Evolutionary conservation across 345 rosid genomes (phyloP), one percentile per base, ranked within the genome.

Genomic region (Lumnitzera littorea): DNA sequence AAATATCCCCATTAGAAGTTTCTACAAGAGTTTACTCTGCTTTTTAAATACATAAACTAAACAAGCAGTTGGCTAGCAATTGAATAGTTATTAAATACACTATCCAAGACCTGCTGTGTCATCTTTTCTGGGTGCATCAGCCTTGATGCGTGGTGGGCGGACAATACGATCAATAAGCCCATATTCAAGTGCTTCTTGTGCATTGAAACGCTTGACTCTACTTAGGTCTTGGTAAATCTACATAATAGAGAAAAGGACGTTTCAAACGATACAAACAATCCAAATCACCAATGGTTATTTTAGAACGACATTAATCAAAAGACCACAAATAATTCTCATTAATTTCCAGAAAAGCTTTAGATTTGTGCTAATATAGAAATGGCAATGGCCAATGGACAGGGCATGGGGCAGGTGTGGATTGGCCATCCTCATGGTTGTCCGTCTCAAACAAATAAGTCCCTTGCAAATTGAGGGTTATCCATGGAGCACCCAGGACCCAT

Each of bases 111-210:
- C 88, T 36, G 78, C 47, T 51, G 78, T 67, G 56, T 74, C 74
- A 52, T 81, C 79, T 68, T 74, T 77, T 24, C 75, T 76, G 60
- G 80, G 76, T 55, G 76, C 71, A 52, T 85, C 87, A 14, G 64
- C 87, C 67, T 73, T 79, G 46, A 85, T 64, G n/a, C 71, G 80
- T 0, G 86, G 85, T 10, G 92, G 96, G 76, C 89, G 77, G 63
- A 79, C 73, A 56, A 89, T 72, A 24, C 79, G 78, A 70, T 92
- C 97, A 41, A 92, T 81, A 13, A 89, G 79, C 29, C 97, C 91
- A 60, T 92, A 89, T 56, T 87, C 91, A 2, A 85, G 76, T 41
- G 96, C 96, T 79, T 89, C 87, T 52, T 81, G 74, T 15, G 94
- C 86, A 46, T 70, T 72, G 60, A 85, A 87, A 62, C 82, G 76